Conservation (phyloP, 2,329 filamentous ascomycete species). For the Trichothecium roseum region DNA sequence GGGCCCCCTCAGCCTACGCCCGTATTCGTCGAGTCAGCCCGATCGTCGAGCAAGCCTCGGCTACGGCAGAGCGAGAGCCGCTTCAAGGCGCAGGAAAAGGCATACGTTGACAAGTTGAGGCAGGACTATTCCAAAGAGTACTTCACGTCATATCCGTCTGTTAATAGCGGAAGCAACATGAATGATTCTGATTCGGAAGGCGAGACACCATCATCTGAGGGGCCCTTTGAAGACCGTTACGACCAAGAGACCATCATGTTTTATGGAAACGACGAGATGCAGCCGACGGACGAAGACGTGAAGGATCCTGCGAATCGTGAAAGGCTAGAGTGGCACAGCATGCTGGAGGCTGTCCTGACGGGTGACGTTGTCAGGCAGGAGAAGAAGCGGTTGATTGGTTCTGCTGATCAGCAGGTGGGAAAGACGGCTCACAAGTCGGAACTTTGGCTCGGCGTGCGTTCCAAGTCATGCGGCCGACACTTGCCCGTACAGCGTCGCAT, state of each 20-base stretch:
- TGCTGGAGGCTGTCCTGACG: constrained; percentile 90
- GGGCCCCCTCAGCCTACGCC: constrained; percentile 28
- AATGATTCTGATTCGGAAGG: constrained; percentile 83
- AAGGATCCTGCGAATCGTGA: constrained; percentile 82
- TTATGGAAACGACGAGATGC: constrained; percentile 79
- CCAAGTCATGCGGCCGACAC: constrained; percentile 74
- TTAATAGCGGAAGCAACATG: constrained; percentile 33
- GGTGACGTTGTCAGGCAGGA: constrained; percentile 97
- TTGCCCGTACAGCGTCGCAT: constrained; percentile 77
- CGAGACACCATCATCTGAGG: constrained; percentile 78
- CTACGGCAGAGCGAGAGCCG: constrained; percentile 32
- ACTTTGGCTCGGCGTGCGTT: constrained; percentile 81
- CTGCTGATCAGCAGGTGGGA: constrained; percentile 46
- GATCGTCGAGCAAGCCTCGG: constrained; percentile 43
- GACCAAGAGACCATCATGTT: constrained; percentile 87
- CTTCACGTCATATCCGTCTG: constrained; percentile 54
- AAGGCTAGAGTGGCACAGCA: constrained; percentile 92
- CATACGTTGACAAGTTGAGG: constrained; percentile 84
- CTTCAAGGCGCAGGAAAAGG: constrained; percentile 66
- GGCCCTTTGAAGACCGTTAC: constrained; percentile 75
- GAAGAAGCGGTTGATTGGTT: constrained; percentile 87
- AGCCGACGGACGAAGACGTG: constrained; percentile 82
- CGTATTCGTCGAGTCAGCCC: constrained; percentile 31
- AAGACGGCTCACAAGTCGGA: constrained; percentile 63
- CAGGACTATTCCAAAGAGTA: constrained; percentile 59